Base-by-base conservation (phyloP, 352 stramenopile genomes). In the Phytophthora citricola region DNA sequence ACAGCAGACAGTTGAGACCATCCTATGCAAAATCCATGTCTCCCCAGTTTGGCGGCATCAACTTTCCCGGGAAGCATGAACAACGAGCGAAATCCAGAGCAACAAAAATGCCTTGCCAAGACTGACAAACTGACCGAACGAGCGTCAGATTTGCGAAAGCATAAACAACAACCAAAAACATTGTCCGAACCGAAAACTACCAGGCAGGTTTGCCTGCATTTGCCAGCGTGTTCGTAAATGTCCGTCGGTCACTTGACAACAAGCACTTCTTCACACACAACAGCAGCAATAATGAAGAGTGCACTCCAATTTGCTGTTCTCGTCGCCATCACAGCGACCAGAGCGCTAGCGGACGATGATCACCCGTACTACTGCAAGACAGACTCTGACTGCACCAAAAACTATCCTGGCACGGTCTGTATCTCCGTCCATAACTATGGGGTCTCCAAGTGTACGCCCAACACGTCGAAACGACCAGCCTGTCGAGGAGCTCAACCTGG, bases 401-500 rank as follows among this genome's bases (percentile, higher is more conserved):
- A 73, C 27, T 93, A 81, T 65, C 68, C 83, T 0, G 79, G 66
- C 34, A 91, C 83, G 20, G 81, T 79, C 49, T 93, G 85, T 54
- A 91, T 93, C 64, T 65, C 74, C 27, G 76, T 93, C 46, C 73
- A 89, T 66, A 83, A 78, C 52, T 89, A 89, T 41, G 83, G 81
- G 57, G 78, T 78, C 27, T 73, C 73, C n/a, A 93, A 93, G 51
- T 93, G 85, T 65, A 93, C 83, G n/a, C 81, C 85, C 27, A 87
- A 91, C 77, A 87, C 85, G 39, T 71, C 80, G 50, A 63, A 73
- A 32, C 77, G 81, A 1, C 81, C 80, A 2, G 85, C 83, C 34
- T 93, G 85, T 59, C 81, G 75, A 31, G 83, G 82, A 40, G 81
- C 63, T 10, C 78, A 89, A 69, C 73, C 83, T 5, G 85, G 85